phyloP scores from a whole-genome alignment of 2,329 filamentous ascomycete genomes.

The Paraphaeosphaeria sporulosa region DNA sequence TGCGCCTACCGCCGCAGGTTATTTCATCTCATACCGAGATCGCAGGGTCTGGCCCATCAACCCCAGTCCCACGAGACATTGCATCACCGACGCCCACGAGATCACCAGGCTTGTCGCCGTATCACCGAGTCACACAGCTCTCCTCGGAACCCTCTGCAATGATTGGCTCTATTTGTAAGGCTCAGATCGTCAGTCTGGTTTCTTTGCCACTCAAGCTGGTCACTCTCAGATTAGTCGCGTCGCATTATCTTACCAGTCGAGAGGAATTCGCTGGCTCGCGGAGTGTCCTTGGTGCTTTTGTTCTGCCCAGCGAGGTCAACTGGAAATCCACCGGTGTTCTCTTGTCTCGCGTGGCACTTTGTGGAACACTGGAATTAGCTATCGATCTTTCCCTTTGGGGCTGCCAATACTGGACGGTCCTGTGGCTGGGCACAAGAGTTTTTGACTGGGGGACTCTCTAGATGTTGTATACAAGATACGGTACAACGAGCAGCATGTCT shows the following conservation, averaged over 20 bases:
- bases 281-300: slow-evolving; percentile 20
- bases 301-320: slow-evolving; percentile 19
- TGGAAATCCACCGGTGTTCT: slow-evolving; percentile 32
- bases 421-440: slow-evolving; percentile 34
- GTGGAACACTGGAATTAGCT: slow-evolving; percentile 39
- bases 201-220: slow-evolving; percentile 42
- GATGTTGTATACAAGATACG: slow-evolving; percentile 12
- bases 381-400: slow-evolving; percentile 46
- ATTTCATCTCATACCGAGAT: slow-evolving; percentile 40
- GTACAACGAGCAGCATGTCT: background rate
- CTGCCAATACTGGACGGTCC: slow-evolving; percentile 40
- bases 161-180: slow-evolving; percentile 41
- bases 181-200: slow-evolving; percentile 40
- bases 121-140: slow-evolving; percentile 47
- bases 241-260: slow-evolving; percentile 35
- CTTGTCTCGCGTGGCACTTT: slow-evolving; percentile 43
- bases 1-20: slow-evolving; percentile 43
- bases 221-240: slow-evolving; percentile 40
- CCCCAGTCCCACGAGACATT: slow-evolving; percentile 17
- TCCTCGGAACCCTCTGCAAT: slow-evolving; percentile 43
- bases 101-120: slow-evolving; percentile 16
- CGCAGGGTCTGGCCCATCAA: slow-evolving; percentile 20
- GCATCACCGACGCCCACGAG: slow-evolving; percentile 14
- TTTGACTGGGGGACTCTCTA: slow-evolving; percentile 48
- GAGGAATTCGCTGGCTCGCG: slow-evolving; percentile 11